phyloP scores from a whole-genome alignment of 495 filamentous ascomycete genomes.

The Entonaema liquescens region DNA sequence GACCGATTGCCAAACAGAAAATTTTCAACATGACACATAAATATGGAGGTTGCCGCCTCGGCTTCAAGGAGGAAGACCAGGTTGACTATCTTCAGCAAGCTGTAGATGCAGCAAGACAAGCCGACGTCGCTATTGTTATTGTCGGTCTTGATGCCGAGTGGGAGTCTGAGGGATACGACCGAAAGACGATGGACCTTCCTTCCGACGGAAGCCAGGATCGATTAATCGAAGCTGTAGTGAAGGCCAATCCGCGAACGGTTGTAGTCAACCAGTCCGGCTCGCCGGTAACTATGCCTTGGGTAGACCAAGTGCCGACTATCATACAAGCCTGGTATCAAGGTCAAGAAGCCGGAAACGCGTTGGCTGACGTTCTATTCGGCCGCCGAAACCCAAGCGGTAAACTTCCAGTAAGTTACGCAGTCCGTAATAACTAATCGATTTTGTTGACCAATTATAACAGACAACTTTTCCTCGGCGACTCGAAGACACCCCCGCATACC shows the following conservation, averaged over 20 bases:
- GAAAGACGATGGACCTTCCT: constrained; percentile 84
- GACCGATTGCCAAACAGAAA: constrained; percentile 61
- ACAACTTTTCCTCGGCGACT: constrained; percentile 74
- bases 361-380: constrained; percentile 88
- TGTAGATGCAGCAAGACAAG: constrained; percentile 69
- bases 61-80: constrained; percentile 73
- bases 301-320: constrained; percentile 69
- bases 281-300: constrained; percentile 88
- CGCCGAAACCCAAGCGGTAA: constrained; percentile 84
- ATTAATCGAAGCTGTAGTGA: constrained; percentile 72
- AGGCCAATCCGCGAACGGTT: constrained; percentile 76
- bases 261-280: constrained; percentile 87
- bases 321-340: constrained; percentile 83
- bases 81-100: constrained; percentile 77
- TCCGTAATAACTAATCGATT: neutral
- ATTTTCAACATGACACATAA: constrained; percentile 62
- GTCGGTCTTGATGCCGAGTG: constrained; percentile 85
- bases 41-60: constrained; percentile 80
- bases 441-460: constrained; percentile 47
- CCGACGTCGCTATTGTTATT: constrained; percentile 80
- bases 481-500: constrained; percentile 82
- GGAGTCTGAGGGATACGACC: constrained; percentile 89
- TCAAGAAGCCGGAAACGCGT: constrained; percentile 87
- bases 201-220: constrained; percentile 74
- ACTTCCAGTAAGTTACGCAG: constrained; percentile 65